These are phyloP conservation scores for Talaromyces rugulosus DNA, from an alignment of 2,329 filamentous ascomycete species.

Conservation along the genomic window DNA sequence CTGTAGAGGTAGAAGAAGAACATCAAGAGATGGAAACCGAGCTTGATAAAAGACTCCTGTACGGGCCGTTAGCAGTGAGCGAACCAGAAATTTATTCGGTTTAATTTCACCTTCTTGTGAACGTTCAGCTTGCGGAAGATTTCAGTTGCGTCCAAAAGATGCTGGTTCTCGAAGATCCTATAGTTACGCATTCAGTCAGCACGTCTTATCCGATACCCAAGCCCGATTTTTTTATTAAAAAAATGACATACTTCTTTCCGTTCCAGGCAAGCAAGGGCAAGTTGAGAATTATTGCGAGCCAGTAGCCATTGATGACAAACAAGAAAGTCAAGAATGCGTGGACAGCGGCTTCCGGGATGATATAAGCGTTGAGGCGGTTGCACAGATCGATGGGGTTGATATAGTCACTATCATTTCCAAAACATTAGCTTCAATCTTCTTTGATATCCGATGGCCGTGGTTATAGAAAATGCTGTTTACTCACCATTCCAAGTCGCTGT, in stretches of 20 bases:
- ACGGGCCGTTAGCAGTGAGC: slow-evolving; percentile 11
- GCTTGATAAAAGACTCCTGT: slow-evolving; percentile 97
- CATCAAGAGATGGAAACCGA: slow-evolving; percentile 97
- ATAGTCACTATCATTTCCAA: slow-evolving; percentile 68
- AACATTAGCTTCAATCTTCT: slow-evolving; percentile 24
- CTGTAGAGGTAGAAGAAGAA: slow-evolving; percentile 99
- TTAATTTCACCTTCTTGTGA: slow-evolving; percentile 79
- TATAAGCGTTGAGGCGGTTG: slow-evolving; percentile 99
- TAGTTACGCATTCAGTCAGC: slow-evolving; percentile 18
- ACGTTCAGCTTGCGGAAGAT: slow-evolving; percentile 99
- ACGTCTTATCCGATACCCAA: neutral
- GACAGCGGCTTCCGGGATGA: slow-evolving; percentile 95
- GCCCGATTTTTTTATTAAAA: neutral
- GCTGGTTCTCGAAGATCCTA: slow-evolving; percentile 95
- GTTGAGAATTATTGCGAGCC: slow-evolving; percentile 89
- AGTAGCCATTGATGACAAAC: slow-evolving; percentile 98
- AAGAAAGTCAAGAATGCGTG: slow-evolving; percentile 93
- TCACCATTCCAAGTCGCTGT: slow-evolving; percentile 98
- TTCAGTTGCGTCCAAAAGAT: slow-evolving; percentile 94
- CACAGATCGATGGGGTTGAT: slow-evolving; percentile 99
- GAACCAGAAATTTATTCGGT: neutral
- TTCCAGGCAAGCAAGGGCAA: slow-evolving; percentile 90
- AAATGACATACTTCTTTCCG: slow-evolving; percentile 74
- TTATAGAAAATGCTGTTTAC: slow-evolving; percentile 32
- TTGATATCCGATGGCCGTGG: neutral